Percentiles rank a stretch among this genome's conserved stretches.
Conservation (phyloP, 345 rosid genomes). For the Viola odorata region DNA sequence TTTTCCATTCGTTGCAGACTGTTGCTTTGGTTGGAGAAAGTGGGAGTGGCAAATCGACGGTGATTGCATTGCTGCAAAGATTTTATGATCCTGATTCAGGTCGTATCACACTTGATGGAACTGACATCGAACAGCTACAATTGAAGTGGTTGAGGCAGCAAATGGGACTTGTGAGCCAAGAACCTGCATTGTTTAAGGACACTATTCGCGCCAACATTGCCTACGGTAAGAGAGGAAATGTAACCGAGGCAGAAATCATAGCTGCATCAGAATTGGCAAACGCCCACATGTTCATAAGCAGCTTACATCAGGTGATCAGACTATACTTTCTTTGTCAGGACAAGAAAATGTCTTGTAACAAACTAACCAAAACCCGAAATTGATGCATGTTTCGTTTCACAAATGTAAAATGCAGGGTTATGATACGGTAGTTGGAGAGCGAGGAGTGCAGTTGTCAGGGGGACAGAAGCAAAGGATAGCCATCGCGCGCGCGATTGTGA, state of each 20-base stretch:
- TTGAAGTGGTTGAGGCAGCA: slow-evolving; percentile 76
- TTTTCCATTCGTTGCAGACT: slow-evolving; percentile 34
- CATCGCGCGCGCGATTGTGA: slow-evolving; percentile 68
- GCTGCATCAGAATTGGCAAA: slow-evolving; percentile 70
- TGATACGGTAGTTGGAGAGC: slow-evolving; percentile 61
- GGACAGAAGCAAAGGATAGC: slow-evolving; percentile 83
- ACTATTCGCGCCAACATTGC: slow-evolving; percentile 76
- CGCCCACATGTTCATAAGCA: slow-evolving; percentile 74
- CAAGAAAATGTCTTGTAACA: too few relatives aligned
- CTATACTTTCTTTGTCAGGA: too few relatives aligned
- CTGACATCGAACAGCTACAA: slow-evolving; percentile 50
- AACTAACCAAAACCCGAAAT: too few relatives aligned
- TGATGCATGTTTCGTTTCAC: too few relatives aligned
- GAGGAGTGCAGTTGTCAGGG: slow-evolving; percentile 67
- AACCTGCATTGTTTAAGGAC: slow-evolving; percentile 63
- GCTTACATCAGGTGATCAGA: slow-evolving; percentile 63
- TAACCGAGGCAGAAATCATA: slow-evolving; percentile 57
- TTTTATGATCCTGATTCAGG: slow-evolving; percentile 83
- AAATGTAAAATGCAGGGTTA: slow-evolving; percentile 43
- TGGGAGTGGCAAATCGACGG: slow-evolving; percentile 81
- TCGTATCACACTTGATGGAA: slow-evolving; percentile 60
- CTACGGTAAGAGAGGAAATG: slow-evolving; percentile 69
- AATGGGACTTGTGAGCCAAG: slow-evolving; percentile 79
- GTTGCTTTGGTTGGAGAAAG: slow-evolving; percentile 88
- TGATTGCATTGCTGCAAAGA: slow-evolving; percentile 60